phyloP scores from a whole-genome alignment of 2,329 filamentous ascomycete genomes.

The Nemania sp. region DNA sequence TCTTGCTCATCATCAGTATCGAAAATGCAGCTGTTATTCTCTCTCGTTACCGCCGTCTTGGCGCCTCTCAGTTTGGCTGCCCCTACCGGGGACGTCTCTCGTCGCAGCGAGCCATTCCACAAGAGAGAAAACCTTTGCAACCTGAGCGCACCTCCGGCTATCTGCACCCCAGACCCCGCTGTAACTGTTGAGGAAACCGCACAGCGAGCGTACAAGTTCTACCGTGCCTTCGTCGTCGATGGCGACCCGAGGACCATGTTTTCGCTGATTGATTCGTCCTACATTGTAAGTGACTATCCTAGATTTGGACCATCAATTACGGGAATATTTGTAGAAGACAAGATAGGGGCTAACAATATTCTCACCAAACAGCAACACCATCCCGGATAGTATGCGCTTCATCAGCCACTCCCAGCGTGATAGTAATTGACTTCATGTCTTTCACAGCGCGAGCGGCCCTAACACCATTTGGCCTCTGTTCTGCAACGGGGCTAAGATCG shows the following conservation, averaged over 20 bases:
- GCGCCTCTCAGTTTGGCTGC: slow-evolving; percentile 36
- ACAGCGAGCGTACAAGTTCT: slow-evolving; percentile 45
- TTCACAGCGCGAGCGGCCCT: slow-evolving; percentile 36
- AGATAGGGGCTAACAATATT: background rate
- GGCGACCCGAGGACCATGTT: slow-evolving; percentile 46
- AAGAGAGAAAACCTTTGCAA: slow-evolving; percentile 45
- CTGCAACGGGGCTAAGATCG: slow-evolving; percentile 42
- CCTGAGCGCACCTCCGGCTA: slow-evolving; percentile 39
- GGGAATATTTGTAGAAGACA: background rate
- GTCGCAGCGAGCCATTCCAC: slow-evolving; percentile 25
- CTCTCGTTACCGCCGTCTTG: slow-evolving; percentile 34
- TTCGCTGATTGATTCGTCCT: slow-evolving; percentile 44
- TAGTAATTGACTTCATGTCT: background rate
- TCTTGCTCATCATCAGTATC: background rate
- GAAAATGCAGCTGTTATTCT: slow-evolving; percentile 39
- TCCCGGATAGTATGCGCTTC: slow-evolving; percentile 37
- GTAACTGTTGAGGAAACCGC: slow-evolving; percentile 45
- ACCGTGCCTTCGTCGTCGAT: slow-evolving; percentile 46
- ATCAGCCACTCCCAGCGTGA: background rate
- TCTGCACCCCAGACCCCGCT: slow-evolving; percentile 42
- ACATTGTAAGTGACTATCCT: slow-evolving; percentile 37
- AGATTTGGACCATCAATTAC: background rate
- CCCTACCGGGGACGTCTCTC: slow-evolving; percentile 25
- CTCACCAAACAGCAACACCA: slow-evolving; percentile 41
- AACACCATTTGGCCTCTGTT: slow-evolving; percentile 45